A percentile compares a stretch with the other conserved stretches of the same genome.
Evolutionary conservation across 1,284 basidiomycete species (phyloP).

Genomic region (Leccinum subspadiceum): DNA sequence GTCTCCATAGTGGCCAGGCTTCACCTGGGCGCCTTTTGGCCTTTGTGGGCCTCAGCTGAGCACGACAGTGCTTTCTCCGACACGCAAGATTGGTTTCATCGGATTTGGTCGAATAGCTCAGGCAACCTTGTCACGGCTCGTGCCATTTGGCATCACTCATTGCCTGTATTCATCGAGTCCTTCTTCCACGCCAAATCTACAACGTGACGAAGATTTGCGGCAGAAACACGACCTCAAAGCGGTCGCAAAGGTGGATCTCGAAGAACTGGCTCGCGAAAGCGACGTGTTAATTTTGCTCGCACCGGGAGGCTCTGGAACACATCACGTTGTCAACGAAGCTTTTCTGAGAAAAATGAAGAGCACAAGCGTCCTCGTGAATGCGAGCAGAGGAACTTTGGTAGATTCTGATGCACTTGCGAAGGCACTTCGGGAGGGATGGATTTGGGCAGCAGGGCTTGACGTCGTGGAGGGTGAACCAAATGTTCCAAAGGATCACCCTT

Average conservation of each 20-base stretch:
- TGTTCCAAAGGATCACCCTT: slow-evolving; percentile 69
- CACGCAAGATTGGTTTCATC: slow-evolving; percentile 81
- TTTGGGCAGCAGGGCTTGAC: slow-evolving; percentile 92
- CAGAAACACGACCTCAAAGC: slow-evolving; percentile 47
- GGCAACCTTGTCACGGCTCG: slow-evolving; percentile 71
- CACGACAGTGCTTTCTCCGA: slow-evolving; percentile 47
- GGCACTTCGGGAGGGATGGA: slow-evolving; percentile 73
- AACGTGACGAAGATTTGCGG: slow-evolving; percentile 54
- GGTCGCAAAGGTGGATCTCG: slow-evolving; percentile 61
- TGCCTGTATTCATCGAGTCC: slow-evolving; percentile 67
- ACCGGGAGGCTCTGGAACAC: slow-evolving; percentile 71
- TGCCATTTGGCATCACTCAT: slow-evolving; percentile 73
- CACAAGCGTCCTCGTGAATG: slow-evolving; percentile 78
- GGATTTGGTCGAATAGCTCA: slow-evolving; percentile 94
- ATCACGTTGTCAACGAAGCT: slow-evolving; percentile 67
- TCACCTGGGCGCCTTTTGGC: slow-evolving; percentile 78
- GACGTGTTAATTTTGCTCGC: slow-evolving; percentile 86
- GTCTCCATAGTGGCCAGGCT: slow-evolving; percentile 49
- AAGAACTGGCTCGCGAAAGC: slow-evolving; percentile 67
- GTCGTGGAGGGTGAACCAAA: slow-evolving; percentile 93
- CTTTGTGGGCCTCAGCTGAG: slow-evolving; percentile 81
- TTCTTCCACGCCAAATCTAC: slow-evolving; percentile 40
- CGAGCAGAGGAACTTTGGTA: slow-evolving; percentile 78
- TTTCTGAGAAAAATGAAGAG: slow-evolving; percentile 87
- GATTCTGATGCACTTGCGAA: slow-evolving; percentile 85